These are phyloP conservation scores for Sphaerosporella brunnea DNA, from an alignment of 495 filamentous ascomycete species.

Conservation along the genomic window DNA sequence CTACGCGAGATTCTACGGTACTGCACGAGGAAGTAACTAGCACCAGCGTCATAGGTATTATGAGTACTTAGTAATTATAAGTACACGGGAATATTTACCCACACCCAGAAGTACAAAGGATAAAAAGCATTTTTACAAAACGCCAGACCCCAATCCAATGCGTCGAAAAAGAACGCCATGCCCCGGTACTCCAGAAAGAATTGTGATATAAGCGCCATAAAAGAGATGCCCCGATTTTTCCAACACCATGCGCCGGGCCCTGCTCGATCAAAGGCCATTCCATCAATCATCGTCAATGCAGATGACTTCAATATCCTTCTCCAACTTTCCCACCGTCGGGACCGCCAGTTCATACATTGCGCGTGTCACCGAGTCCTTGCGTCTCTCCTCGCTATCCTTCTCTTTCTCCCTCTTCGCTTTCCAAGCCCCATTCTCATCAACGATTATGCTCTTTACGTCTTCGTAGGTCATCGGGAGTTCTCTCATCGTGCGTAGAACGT, in stretches of 20 bases:
- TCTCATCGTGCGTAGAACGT: constrained; percentile 10
- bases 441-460: constrained; percentile 9
- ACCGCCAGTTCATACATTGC: not conserved
- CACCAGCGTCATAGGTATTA: too few species aligned
- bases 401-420: not conserved
- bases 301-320: constrained; percentile 18
- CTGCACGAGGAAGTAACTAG: too few species aligned
- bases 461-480: not conserved
- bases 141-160: too few species aligned
- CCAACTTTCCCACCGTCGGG: constrained; percentile 1
- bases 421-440: constrained; percentile 7
- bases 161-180: too few species aligned
- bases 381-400: not conserved
- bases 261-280: too few species aligned
- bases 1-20: too few species aligned
- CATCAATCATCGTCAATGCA: constrained; percentile 16
- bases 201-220: too few species aligned
- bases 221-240: not conserved
- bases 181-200: too few species aligned
- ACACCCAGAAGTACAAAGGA: too few species aligned
- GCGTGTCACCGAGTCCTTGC: not conserved
- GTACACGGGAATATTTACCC: too few species aligned
- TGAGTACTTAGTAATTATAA: too few species aligned
- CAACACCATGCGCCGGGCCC: not conserved
- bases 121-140: too few species aligned